These are phyloP conservation scores for Neofusicoccum laricinum DNA, from an alignment of 2,329 filamentous ascomycete genomes.

Conservation along the genomic window DNA sequence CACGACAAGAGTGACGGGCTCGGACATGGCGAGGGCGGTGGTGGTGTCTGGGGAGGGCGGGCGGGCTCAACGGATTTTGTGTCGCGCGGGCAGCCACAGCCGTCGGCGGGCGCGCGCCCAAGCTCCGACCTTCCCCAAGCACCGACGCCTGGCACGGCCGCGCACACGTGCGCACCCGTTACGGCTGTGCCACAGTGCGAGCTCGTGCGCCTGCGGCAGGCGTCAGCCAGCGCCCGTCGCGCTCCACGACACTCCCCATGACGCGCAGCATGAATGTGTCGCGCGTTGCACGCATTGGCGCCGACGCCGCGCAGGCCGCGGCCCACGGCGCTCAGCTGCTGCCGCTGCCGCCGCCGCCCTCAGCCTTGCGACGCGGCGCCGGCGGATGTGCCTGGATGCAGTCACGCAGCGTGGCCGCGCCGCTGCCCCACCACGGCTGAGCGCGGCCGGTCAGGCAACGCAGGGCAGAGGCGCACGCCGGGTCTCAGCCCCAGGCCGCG, in stretches of 20 bases:
- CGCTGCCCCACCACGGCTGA: conserved; percentile 5
- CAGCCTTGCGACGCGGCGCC: background rate
- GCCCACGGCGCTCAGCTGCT: background rate
- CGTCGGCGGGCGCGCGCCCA: background rate
- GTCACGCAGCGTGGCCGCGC: too few relatives aligned
- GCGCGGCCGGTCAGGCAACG: too few relatives aligned
- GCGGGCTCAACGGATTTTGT: conserved; percentile 13
- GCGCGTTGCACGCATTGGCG: background rate
- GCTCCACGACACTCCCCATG: too few relatives aligned
- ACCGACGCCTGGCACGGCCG: background rate
- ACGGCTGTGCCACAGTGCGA: background rate
- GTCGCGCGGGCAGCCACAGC: background rate
- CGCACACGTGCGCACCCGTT: background rate
- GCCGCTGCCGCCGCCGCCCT: background rate
- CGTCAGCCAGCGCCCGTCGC: too few relatives aligned
- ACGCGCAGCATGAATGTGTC: background rate
- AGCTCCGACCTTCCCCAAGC: background rate
- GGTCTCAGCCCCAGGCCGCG: background rate
- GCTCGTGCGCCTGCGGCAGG: too few relatives aligned
- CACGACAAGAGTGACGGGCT: conserved; percentile 42
- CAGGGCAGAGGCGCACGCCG: too few relatives aligned
- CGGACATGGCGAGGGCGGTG: conserved; percentile 23
- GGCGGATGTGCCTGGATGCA: background rate
- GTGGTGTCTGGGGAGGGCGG: background rate
- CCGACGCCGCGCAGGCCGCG: too few relatives aligned